phyloP scores from a whole-genome alignment of 352 stramenopile species.

The Phytophthora cactorum region DNA sequence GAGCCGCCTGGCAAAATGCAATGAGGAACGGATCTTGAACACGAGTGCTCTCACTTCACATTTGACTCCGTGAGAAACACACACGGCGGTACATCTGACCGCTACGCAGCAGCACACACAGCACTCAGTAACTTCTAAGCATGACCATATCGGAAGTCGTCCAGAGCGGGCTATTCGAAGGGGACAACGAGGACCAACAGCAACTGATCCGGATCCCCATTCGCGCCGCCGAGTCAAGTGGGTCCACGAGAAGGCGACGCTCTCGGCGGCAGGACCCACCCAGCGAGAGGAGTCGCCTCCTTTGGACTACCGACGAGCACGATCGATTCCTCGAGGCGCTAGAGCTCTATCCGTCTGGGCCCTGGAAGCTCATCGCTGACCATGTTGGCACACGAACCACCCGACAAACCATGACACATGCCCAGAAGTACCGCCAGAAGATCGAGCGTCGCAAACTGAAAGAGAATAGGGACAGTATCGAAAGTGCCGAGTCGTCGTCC shows the following conservation, averaged over 20 bases:
- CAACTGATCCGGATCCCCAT: constrained; percentile 34
- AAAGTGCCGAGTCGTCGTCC: too few species aligned
- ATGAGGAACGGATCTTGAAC: constrained; percentile 4
- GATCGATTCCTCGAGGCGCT: constrained; percentile 45
- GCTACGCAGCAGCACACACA: constrained; percentile 2
- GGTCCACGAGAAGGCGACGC: constrained; percentile 15
- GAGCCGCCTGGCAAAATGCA: constrained; percentile 25
- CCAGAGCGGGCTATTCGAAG: constrained; percentile 23
- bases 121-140: neutral
- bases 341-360: constrained; percentile 40
- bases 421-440: too few species aligned
- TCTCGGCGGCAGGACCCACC: constrained; percentile 23
- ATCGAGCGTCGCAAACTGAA: constrained; percentile 33
- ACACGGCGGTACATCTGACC: constrained; percentile 4
- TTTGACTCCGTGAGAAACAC: constrained; percentile 18
- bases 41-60: constrained; percentile 17
- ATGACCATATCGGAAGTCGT: constrained; percentile 34
- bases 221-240: constrained; percentile 11
- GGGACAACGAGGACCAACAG: constrained; percentile 29
- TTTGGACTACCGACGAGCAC: constrained; percentile 48
- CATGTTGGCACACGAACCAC: too few species aligned
- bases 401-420: too few species aligned
- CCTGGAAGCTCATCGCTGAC: constrained; percentile 39
- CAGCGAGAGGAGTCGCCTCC: constrained; percentile 29
- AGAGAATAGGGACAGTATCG: too few species aligned